Percentiles rank a stretch among this genome's conserved stretches.
Evolutionary conservation across 2,329 filamentous ascomycete species (phyloP).

Genomic region (Clonostachys rosea): DNA sequence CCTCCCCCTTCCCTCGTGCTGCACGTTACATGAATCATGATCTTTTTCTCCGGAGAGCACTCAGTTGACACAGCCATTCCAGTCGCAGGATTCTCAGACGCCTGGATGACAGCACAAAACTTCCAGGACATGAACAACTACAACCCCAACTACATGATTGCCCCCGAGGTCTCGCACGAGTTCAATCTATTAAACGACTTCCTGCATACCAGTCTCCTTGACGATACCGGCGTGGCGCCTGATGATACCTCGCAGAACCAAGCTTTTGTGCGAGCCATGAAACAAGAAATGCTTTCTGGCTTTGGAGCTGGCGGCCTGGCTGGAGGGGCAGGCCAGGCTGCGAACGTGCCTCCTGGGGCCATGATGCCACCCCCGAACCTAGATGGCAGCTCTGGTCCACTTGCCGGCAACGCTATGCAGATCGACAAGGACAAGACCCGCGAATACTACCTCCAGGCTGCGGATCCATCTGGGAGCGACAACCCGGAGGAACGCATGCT

Average conservation of each 20-base stretch:
- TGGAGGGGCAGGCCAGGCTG: slow-evolving; percentile 5
- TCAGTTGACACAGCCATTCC: slow-evolving; percentile 16
- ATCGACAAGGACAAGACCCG: slow-evolving; percentile 61
- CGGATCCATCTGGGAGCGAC: slow-evolving; percentile 81
- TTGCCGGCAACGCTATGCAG: neutral
- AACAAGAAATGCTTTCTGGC: slow-evolving; percentile 42
- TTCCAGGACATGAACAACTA: slow-evolving; percentile 94
- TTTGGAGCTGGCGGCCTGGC: slow-evolving; percentile 25
- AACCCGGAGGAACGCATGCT: slow-evolving; percentile 94
- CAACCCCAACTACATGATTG: slow-evolving; percentile 91
- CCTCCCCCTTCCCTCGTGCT: neutral
- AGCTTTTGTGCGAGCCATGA: slow-evolving; percentile 32
- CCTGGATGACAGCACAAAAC: slow-evolving; percentile 75
- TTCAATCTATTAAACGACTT: slow-evolving; percentile 97
- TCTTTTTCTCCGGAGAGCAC: slow-evolving; percentile 6
- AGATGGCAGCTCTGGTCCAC: slow-evolving; percentile 48
- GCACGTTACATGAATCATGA: slow-evolving; percentile 6
- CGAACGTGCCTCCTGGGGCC: slow-evolving; percentile 22
- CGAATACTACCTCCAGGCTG: slow-evolving; percentile 96
- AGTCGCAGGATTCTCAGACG: slow-evolving; percentile 79
- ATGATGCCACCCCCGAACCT: slow-evolving; percentile 42
- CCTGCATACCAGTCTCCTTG: slow-evolving; percentile 83
- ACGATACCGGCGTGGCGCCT: slow-evolving; percentile 70
- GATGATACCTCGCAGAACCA: slow-evolving; percentile 54
- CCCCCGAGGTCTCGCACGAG: slow-evolving; percentile 89